phyloP scores from a whole-genome alignment of 2,329 filamentous ascomycete species.

The Meredithiella fracta region DNA sequence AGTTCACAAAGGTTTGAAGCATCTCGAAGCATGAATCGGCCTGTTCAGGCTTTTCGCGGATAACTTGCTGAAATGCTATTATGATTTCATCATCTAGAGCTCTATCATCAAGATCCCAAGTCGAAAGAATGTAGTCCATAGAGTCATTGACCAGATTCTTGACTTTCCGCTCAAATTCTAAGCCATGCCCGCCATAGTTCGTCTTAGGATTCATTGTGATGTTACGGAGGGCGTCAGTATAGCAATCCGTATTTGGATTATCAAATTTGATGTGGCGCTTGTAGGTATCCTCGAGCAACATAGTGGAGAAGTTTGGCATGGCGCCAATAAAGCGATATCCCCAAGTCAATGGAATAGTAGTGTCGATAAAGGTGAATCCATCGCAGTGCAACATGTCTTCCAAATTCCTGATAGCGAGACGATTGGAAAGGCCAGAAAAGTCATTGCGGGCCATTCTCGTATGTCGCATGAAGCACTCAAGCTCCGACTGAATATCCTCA shows the following conservation, averaged over 20 bases:
- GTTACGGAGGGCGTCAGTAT: slow-evolving; percentile 14
- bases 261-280: slow-evolving; percentile 13
- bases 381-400: slow-evolving; percentile 19
- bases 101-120: slow-evolving; percentile 15
- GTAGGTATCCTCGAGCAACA: slow-evolving; percentile 14
- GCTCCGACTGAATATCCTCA: slow-evolving; percentile 33
- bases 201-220: slow-evolving; percentile 11
- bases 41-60: slow-evolving; percentile 16
- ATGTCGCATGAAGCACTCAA: slow-evolving; percentile 26
- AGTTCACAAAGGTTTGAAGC: slow-evolving; percentile 16
- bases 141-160: slow-evolving; percentile 12
- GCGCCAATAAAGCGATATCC: slow-evolving; percentile 21
- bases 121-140: slow-evolving; percentile 15
- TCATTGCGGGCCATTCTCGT: slow-evolving; percentile 19
- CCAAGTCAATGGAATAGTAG: slow-evolving; percentile 9
- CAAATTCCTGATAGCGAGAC: slow-evolving; percentile 18
- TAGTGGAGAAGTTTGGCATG: slow-evolving; percentile 20
- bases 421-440: slow-evolving; percentile 19
- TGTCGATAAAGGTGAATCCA: slow-evolving; percentile 20
- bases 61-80: slow-evolving; percentile 15
- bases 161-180: slow-evolving; percentile 14
- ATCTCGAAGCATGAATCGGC: slow-evolving; percentile 16
- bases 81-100: slow-evolving; percentile 17
- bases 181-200: slow-evolving; percentile 9
- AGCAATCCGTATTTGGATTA: slow-evolving; percentile 13